Conservation (phyloP, 257 asterid species). For the Dorcoceras hygrometricum region DNA sequence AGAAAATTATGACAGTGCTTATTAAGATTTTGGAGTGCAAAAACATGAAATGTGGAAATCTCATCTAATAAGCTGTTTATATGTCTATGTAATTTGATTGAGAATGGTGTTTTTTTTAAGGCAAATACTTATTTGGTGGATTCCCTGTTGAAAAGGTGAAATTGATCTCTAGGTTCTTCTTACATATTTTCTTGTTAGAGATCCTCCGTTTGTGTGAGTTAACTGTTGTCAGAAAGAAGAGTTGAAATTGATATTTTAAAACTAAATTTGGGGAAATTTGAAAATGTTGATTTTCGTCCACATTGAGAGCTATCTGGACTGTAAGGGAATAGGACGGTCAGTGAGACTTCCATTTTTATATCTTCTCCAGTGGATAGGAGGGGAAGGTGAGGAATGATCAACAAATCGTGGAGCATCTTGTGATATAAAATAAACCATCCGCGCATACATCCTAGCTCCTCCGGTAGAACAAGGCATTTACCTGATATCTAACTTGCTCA, state of each 20-base stretch:
- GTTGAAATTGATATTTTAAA: neutral
- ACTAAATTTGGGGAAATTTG: no score
- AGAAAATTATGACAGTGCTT: neutral
- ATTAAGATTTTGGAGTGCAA: neutral
- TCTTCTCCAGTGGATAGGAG: neutral
- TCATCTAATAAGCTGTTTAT: neutral
- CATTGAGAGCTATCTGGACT: neutral
- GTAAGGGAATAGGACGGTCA: neutral
- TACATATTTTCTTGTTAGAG: no score
- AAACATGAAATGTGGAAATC: neutral
- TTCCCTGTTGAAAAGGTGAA: neutral
- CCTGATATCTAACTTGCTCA: neutral
- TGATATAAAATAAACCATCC: neutral
- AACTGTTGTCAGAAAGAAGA: neutral
- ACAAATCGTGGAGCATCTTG: neutral
- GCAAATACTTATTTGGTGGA: neutral
- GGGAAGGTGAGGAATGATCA: neutral
- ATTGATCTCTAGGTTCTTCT: no score
- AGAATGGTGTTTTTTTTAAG: neutral
- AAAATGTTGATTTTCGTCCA: no score
- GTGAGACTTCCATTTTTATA: neutral
- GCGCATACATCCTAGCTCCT: neutral
- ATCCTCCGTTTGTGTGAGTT: no score
- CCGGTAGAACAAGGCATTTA: neutral
- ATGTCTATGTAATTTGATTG: neutral